A percentile compares a stretch with the other conserved stretches of the same genome.
Evolutionary conservation across 2,329 filamentous ascomycete species (phyloP).

Genomic region (Calonectria pseudoreteaudii): DNA sequence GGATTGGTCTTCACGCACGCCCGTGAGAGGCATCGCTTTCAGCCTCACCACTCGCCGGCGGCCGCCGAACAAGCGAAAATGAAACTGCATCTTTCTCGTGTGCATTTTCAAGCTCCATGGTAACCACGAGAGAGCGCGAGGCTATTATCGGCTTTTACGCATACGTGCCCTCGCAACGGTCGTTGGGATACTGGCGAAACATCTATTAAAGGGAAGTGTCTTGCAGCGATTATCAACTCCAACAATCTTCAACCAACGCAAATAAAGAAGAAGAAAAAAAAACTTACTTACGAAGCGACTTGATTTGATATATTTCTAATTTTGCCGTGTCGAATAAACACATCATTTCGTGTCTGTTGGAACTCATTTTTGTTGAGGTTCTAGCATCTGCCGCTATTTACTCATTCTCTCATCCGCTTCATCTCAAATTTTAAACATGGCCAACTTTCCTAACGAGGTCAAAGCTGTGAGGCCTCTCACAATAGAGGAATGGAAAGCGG

Average conservation of each 20-base stretch:
- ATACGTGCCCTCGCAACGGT: neutral
- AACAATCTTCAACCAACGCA: neutral
- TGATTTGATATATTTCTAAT: neutral
- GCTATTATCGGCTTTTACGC: neutral
- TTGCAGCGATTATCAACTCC: neutral
- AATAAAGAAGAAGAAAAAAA: neutral
- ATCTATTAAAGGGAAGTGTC: neutral
- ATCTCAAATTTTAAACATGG: neutral
- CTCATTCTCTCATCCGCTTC: neutral
- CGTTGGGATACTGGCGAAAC: neutral
- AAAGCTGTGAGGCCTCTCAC: conserved; percentile 25
- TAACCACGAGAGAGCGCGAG: neutral
- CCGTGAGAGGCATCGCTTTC: neutral
- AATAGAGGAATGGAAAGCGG: conserved; percentile 42
- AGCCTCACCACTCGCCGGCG: conserved; percentile 17
- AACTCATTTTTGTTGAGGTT: neutral
- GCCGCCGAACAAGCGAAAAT: conserved; percentile 16
- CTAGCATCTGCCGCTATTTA: neutral
- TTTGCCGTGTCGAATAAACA: neutral
- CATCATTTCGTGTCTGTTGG: neutral
- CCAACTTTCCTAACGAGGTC: neutral
- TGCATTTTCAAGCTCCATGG: neutral
- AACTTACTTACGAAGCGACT: too few species aligned
- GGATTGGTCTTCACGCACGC: neutral
- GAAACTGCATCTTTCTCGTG: neutral